Base-by-base conservation (phyloP, 179 eudicot species). In the Beta lomatogona region DNA sequence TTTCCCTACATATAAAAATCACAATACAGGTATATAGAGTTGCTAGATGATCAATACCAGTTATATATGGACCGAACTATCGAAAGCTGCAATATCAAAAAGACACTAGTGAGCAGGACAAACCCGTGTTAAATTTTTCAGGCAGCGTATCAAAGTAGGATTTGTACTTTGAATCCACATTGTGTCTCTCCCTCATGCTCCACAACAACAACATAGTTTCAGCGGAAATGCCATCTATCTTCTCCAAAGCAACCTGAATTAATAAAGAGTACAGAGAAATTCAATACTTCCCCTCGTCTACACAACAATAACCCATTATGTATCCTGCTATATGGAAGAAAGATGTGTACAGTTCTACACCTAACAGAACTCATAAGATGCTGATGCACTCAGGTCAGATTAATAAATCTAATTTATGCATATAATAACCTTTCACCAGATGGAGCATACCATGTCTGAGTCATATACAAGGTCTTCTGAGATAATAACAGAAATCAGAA, bases 121-220 rank as follows among this genome's bases (percentile, higher is more conserved):
- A 60, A 97, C 99, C 98, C 83, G 99, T 94, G 82, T 97, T 89
- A 83, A 94, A 97, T 45, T 85, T 86, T 82, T 92, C 84, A 13
- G 99, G 99, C 63, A 97, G 85, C 22, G 99, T 46, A 86, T 97
- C 98, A 83, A 97, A 97, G 85, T 93, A 97, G 60, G 71, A 60
- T 85, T 84, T 94, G 83, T 87, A 91, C 78, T 88, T 88, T 60
- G 99, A 97, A 77, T 87, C 53, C 19, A 46, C 18, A 64, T 88
- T 86, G 83, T 93, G 92, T 89, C 87, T 92, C 92, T 97, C 99
- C 90, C 85, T 94, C 98, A 97, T 97, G 91, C 97, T 94, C 99
- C 99, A 97, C 77, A 97, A 80, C 71, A 97, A 84, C 89, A 93
- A 55, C 98, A 97, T 92, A 74, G 99, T 97, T 83, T 97, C 98